Conservation (phyloP, 2,329 filamentous ascomycete genomes). For the Verticillium nonalfalfae region DNA sequence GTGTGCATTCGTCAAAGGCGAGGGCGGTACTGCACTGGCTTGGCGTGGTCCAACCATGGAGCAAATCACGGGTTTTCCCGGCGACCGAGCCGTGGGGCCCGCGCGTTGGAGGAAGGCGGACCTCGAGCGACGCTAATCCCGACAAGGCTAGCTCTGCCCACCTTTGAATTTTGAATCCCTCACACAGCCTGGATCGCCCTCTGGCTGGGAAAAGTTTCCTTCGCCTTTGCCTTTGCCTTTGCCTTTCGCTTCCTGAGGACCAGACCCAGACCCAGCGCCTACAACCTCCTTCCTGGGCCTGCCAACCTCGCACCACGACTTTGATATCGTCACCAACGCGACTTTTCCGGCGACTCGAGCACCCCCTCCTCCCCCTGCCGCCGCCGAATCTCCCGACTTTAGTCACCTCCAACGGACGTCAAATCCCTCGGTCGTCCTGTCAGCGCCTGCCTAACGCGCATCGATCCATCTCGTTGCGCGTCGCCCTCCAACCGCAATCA, state of each 20-base stretch:
- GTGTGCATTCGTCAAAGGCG: neutral
- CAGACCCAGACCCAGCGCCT: conserved; percentile 29
- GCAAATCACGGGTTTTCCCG: conserved; percentile 11
- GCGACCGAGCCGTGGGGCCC: neutral
- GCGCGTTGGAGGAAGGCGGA: neutral
- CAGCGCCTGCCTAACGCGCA: conserved; percentile 23
- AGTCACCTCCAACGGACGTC: neutral
- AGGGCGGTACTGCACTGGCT: no score
- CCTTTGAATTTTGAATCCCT: conserved; percentile 36
- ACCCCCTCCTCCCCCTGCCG: neutral
- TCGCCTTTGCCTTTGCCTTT: neutral
- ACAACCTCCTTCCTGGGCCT: neutral
- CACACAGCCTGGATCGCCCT: conserved; percentile 15
- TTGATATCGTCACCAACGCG: neutral
- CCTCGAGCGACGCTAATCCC: conserved; percentile 6
- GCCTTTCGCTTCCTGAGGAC: conserved; percentile 5
- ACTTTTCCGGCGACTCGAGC: conserved; percentile 8
- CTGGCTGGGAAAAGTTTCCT: neutral
- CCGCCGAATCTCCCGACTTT: conserved; percentile 2
- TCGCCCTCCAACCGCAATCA: conserved; percentile 49
- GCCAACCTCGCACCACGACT: neutral
- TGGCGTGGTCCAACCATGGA: neutral
- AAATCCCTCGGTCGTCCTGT: neutral
- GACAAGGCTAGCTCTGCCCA: conserved; percentile 31
- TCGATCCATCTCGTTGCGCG: conserved; percentile 33